These are phyloP conservation scores for Penstemon newberryi DNA, from an alignment of 257 asterid species.

Conservation along the genomic window DNA sequence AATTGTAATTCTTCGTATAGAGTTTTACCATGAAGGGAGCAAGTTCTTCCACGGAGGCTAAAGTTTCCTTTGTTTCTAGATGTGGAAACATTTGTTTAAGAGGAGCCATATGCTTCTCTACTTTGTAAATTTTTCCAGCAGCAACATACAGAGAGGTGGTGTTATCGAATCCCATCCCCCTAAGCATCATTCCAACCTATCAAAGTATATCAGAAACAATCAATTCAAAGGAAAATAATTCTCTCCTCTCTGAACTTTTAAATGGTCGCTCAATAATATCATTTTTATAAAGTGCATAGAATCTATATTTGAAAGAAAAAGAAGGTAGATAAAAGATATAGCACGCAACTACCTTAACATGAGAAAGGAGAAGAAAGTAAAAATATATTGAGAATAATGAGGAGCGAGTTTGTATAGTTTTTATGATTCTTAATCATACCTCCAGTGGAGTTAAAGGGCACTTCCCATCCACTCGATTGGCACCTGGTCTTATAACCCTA, in stretches of 20 bases:
- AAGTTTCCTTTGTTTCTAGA: conserved; percentile 75
- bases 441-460: conserved; percentile 96
- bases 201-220: conserved; percentile 12
- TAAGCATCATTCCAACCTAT: conserved; percentile 97
- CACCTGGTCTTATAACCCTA: conserved; percentile 90
- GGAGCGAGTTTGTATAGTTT: not conserved
- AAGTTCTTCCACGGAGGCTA: conserved; percentile 79
- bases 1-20: not conserved
- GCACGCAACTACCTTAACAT: not conserved
- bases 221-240: not conserved
- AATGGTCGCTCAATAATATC: not conserved
- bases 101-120: conserved; percentile 91
- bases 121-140: conserved; percentile 86
- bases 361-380: not conserved
- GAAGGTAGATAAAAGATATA: not conserved
- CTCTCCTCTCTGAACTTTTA: not conserved
- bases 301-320: not conserved
- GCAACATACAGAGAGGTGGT: conserved; percentile 84
- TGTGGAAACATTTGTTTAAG: conserved; percentile 91
- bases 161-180: conserved; percentile 98
- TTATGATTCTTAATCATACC: conserved; percentile 43
- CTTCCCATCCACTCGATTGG: conserved; percentile 90
- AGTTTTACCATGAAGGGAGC: conserved; percentile 70
- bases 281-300: not conserved
- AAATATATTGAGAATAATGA: not conserved